phyloP scores from a whole-genome alignment of 2,329 filamentous ascomycete genomes.

The Teratosphaeria gauchensis region DNA sequence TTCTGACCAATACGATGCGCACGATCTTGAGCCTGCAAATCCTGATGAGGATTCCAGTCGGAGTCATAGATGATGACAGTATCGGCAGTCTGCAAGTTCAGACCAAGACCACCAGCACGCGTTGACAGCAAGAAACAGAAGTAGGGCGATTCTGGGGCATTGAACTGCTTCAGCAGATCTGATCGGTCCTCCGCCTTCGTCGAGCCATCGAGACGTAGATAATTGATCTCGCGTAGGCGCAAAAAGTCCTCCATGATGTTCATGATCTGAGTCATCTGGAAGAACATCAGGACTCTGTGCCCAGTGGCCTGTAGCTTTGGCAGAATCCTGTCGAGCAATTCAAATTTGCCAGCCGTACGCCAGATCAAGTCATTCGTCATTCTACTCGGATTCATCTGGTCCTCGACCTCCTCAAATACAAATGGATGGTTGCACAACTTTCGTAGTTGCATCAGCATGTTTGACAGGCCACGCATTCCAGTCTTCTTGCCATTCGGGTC shows the following conservation, averaged over 20 bases:
- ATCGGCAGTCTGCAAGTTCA: conserved; percentile 94
- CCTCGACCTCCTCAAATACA: conserved; percentile 95
- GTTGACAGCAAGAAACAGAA: conserved; percentile 99
- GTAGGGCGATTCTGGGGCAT: conserved; percentile 79
- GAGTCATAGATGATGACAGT: conserved; percentile 99
- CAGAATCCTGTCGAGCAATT: conserved; percentile 81
- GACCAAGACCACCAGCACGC: conserved; percentile 91
- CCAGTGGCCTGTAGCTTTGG: conserved; percentile 88
- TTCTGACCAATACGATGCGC: conserved; percentile 99
- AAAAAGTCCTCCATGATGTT: conserved; percentile 99
- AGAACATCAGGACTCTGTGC: conserved; percentile 98
- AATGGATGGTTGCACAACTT: conserved; percentile 99
- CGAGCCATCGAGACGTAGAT: conserved; percentile 87
- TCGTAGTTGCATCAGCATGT: conserved; percentile 99
- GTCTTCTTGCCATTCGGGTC: conserved; percentile 95
- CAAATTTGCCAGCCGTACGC: conserved; percentile 95
- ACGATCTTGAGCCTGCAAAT: conserved; percentile 98
- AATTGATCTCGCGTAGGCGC: conserved; percentile 70
- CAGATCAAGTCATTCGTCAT: conserved; percentile 88
- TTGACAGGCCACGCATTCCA: conserved; percentile 86
- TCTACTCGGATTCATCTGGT: conserved; percentile 87
- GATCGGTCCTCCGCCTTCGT: conserved; percentile 97
- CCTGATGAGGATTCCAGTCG: conserved; percentile 98
- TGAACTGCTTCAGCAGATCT: conserved; percentile 80
- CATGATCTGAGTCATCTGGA: conserved; percentile 99